Evolutionary conservation across 2,329 filamentous ascomycete species (phyloP).

Genomic region (Fusarium pseudograminearum): DNA sequence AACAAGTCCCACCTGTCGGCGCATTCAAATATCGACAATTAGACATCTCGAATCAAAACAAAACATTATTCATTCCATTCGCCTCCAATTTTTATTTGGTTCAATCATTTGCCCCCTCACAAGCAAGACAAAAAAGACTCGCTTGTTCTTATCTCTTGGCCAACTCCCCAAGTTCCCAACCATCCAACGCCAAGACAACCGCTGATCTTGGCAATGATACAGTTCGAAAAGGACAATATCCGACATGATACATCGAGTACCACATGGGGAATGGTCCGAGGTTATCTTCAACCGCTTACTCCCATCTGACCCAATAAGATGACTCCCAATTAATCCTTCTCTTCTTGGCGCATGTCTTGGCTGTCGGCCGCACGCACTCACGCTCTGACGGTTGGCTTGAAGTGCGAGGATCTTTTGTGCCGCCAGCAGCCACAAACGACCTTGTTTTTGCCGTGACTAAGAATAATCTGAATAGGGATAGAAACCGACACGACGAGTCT

Average conservation of each 20-base stretch:
- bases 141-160: constrained; percentile 27
- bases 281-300: constrained; percentile 15
- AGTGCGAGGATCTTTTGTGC: not conserved
- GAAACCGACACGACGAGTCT: constrained; percentile 12
- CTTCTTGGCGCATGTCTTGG: constrained; percentile 11
- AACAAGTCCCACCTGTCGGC: not conserved
- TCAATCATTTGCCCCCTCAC: not conserved
- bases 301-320: constrained; percentile 8
- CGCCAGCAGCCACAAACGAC: constrained; percentile 18
- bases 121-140: not conserved
- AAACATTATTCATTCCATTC: constrained; percentile 15
- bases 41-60: not conserved
- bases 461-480: constrained; percentile 7
- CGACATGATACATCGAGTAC: not conserved
- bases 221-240: constrained; percentile 14
- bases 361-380: constrained; percentile 9
- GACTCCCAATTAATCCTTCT: not conserved
- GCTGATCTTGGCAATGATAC: constrained; percentile 25
- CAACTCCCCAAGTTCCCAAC: constrained; percentile 5
- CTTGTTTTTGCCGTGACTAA: constrained; percentile 21
- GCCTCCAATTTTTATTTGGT: not conserved
- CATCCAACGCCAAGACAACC: constrained; percentile 22
- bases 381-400: constrained; percentile 9
- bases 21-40: not conserved
- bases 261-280: constrained; percentile 26